Evolutionary conservation across 306 rosid species (phyloP), one percentile per base, ranked within the genome.

Genomic region (Mimosa pudica): DNA sequence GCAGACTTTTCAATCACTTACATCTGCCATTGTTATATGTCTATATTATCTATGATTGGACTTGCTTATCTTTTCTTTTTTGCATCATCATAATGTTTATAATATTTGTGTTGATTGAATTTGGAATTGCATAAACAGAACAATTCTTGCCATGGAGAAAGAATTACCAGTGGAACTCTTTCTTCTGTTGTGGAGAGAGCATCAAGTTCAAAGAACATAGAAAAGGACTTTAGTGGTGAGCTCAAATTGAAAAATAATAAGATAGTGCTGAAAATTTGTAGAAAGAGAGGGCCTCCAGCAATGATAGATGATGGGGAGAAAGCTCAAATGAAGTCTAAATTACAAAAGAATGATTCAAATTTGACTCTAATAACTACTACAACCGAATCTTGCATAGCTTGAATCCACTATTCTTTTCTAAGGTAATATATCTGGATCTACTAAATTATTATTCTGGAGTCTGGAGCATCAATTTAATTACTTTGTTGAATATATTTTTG

Each of bases 41-140:
- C 11, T 30, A 10, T 9, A 2, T 38, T 38, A 38, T 38, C 5
- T 18, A 20, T 60, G 65, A 60, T 60, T 7, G 41, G 4, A 2
- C 30, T 61, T 61, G 3, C 5, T 17, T 30, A 61, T 14, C 20
- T 18, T 58, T 14, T 47, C 52, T 52, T 16, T 5, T 1, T 52
- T 14, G 58, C 6, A 52, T 13, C 20, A 52, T 52, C 20, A 52
- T 52, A 4, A 14, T 52, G 58, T 52, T 52, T 16, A 18, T 16
- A 2, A 52, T 16, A 1, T 52, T 51, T 52, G 58, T 52, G 58
- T 52, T 5, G 14, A 4, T 52, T 52, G 3, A 67, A 77, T 46
- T 65, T 81, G 45, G 68, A 83, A 74, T 36, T 60, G 10, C 5
- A 11, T 66, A 67, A 67, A 42, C 75, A 81, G 75, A 45, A 49